Base-by-base conservation (phyloP, 345 rosid genomes). In the Heritiera littoralis region DNA sequence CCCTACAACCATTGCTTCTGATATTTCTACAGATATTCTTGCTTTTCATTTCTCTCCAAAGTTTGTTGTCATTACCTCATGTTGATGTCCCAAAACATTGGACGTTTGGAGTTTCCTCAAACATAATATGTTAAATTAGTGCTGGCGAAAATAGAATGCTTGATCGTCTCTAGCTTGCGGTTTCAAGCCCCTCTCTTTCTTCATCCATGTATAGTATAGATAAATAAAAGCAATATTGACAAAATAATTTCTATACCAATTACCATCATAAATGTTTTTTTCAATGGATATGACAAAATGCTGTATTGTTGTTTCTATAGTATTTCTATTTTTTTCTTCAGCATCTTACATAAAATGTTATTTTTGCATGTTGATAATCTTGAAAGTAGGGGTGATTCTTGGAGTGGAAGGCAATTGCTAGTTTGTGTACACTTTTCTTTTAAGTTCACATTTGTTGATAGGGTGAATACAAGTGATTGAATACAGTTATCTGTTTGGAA, bases 1-100 rank as follows among this genome's bases (percentile, higher is more conserved):
- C 99, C 52, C 98, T 96, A 61, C 92, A 87, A 87, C 98, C 98
- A 55, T 78, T 96, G 89, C 93, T 96, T 86, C 99, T 98, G 28
- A 88, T 92, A 77, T 92, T 92, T 85, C 93, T 92, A 66, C 99
- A 91, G 84, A 98, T 94, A 90, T 77, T 82, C 14, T 75, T 79
- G 9, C 52, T 83, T 48, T 60, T 78, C 17, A 66, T 71, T 48
- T 20, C 60, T 15, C 20, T 72, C 17, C 20, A 0, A 72, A 32
- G 3, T 35, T 28, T 52, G 23, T 52, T 5, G 1, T 35, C 61
- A 35, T 52, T 56, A 15, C 46, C 45, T 11, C 45, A 72, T 17
- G 15, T 18, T 55, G 76, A 54, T 55, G n/a, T 40, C 17, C 9
- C 14, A 5, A 23, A 23, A 23, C 28, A 23, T 23, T 23, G 28